Evolutionary conservation across 192 early-diverging fungal species (phyloP), one percentile per base, ranked within the genome.

Genomic region (Backusella tarrabulga): DNA sequence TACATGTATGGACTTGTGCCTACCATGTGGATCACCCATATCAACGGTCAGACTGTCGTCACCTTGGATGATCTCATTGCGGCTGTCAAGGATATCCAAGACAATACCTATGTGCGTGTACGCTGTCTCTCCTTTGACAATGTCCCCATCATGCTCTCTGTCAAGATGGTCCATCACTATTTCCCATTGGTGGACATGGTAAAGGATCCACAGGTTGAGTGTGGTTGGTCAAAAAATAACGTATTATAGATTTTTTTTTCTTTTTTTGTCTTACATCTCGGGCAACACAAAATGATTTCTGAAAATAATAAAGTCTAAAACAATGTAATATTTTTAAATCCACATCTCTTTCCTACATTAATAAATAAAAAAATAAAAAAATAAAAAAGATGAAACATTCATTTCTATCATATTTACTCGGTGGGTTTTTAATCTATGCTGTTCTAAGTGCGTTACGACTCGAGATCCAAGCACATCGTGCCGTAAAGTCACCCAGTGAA

Each of bases 91-190:
- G 76, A 84, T 35, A 78, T 91, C 34, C 71, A 81, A 15, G 93
- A 93, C 54, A 89, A 89, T 63, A 83, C 80, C 1, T 95, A 93
- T 81, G 91, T 93, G 11, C 84, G 93, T 17, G 87, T 95, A 23
- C 91, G 91, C 76, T 88, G 88, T n/a, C 86, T 93, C 68, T 91
- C 87, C 21, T 93, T 95, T 79, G 94, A 95, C 72, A 88, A 88
- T 76, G 89, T 95, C 3, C 93, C 93, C 11, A 85, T 86, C 1
- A 91, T 95, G n/a, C 73, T 93, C 23, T 89, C 86, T 74, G 85
- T 95, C 77, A 93, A 93, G 83, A 88, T 89, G 41, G 88, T 88
- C 38, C 74, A 86, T 72, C 92, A 93, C 71, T 95, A 94, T 78
- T 94, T 77, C 36, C 77, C 76, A 32, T 54, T 80, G 38, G 73